Percentiles rank a stretch among this genome's conserved stretches.
Evolutionary conservation across 306 rosid species (phyloP).

Genomic region (Echinosophora koreensis): DNA sequence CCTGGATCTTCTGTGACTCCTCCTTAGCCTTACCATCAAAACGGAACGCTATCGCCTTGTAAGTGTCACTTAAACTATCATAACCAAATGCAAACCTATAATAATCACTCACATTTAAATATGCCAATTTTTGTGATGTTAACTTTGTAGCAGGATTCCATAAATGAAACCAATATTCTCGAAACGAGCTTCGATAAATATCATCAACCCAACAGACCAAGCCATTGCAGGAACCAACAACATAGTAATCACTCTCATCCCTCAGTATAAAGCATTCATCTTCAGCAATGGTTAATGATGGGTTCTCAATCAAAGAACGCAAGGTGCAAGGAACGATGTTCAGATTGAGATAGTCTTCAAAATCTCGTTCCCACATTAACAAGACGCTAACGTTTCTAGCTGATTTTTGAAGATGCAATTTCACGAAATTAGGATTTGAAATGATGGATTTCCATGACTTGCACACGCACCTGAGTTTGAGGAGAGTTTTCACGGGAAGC

Average conservation of each 20-base stretch:
- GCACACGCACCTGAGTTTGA: background rate
- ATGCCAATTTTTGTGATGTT: background rate
- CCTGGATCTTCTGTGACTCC: background rate
- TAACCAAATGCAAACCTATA: background rate
- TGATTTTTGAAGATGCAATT: background rate
- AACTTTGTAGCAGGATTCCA: background rate
- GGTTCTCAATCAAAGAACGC: background rate
- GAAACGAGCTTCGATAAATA: rapidly evolving
- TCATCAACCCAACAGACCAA: background rate
- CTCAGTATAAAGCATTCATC: background rate
- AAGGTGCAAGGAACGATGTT: background rate
- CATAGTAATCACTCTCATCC: too few relatives aligned
- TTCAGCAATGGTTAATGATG: background rate
- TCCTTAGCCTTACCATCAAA: background rate
- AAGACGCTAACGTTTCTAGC: background rate
- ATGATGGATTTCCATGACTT: constrained; percentile 1
- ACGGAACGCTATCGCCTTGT: background rate
- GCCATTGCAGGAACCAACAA: constrained; percentile 4
- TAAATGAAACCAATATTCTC: background rate
- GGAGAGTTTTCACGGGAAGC: background rate
- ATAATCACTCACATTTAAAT: background rate
- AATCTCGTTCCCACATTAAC: too few relatives aligned
- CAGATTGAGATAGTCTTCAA: too few relatives aligned
- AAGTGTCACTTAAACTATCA: background rate
- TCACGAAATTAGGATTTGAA: background rate